These are phyloP conservation scores for Trapa bicornis DNA, from an alignment of 345 rosid genomes.

Conservation along the genomic window DNA sequence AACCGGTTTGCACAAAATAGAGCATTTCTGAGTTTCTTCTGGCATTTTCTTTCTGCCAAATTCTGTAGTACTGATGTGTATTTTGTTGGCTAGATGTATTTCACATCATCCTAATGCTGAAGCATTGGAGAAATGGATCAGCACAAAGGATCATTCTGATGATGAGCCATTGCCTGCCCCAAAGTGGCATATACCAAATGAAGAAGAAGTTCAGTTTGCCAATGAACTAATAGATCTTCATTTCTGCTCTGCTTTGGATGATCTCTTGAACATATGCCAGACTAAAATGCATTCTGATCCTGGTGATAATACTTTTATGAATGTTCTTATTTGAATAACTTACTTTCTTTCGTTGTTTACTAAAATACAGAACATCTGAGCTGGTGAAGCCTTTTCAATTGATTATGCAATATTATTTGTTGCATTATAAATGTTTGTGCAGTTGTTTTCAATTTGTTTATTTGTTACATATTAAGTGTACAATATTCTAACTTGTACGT, in stretches of 20 bases:
- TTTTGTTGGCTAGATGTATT: slow-evolving; percentile 46
- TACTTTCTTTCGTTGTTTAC: neutral
- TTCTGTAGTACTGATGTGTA: neutral
- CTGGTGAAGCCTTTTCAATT: neutral
- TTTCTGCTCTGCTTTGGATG: slow-evolving; percentile 78
- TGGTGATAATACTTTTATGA: slow-evolving; percentile 30
- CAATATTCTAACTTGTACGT: neutral
- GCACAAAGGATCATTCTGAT: slow-evolving; percentile 64
- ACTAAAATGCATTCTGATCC: slow-evolving; percentile 66
- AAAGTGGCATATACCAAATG: slow-evolving; percentile 81
- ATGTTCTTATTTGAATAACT: slow-evolving; percentile 3
- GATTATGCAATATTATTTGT: neutral
- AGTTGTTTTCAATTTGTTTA: neutral
- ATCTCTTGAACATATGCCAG: slow-evolving; percentile 71
- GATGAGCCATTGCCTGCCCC: slow-evolving; percentile 40
- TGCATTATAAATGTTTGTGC: neutral
- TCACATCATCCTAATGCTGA: slow-evolving; percentile 66
- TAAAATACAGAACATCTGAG: neutral
- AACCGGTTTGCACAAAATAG: neutral
- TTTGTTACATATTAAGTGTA: neutral
- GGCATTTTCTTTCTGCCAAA: neutral
- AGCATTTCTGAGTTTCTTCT: slow-evolving; percentile 5
- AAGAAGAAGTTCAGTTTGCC: slow-evolving; percentile 86
- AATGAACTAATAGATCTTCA: slow-evolving; percentile 82
- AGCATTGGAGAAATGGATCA: slow-evolving; percentile 82